Evolutionary conservation across 2,329 filamentous ascomycete genomes (phyloP).

Genomic region (Intubia oerlemansii): DNA sequence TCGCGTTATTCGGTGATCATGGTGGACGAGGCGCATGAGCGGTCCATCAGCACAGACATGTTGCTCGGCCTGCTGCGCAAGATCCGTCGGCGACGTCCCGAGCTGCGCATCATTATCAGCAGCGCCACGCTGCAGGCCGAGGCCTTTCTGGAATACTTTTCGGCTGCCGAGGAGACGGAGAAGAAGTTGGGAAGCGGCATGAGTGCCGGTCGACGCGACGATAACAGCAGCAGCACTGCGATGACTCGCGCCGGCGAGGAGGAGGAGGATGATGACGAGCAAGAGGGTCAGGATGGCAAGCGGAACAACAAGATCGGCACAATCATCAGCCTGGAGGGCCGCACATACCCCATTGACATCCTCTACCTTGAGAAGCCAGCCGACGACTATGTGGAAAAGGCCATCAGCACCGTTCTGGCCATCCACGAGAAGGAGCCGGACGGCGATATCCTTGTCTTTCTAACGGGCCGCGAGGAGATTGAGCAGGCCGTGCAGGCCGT

Average conservation of each 20-base stretch:
- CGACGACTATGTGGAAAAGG: constrained; percentile 71
- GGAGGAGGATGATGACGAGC: constrained; percentile 4
- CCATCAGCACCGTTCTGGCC: constrained; percentile 65
- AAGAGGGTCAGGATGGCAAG: no score
- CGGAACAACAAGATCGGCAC: constrained; percentile 18
- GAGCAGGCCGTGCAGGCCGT: constrained; percentile 63
- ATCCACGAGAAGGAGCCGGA: constrained; percentile 64
- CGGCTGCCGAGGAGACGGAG: constrained; percentile 16
- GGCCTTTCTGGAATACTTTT: constrained; percentile 65
- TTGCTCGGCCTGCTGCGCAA: constrained; percentile 82
- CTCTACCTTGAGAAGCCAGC: constrained; percentile 59
- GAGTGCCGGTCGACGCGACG: no score
- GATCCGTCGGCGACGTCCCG: constrained; percentile 56
- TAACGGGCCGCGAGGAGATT: constrained; percentile 88
- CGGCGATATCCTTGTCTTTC: constrained; percentile 77
- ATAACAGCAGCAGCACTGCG: constrained; percentile 7
- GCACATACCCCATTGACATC: constrained; percentile 73
- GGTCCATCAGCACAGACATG: constrained; percentile 81
- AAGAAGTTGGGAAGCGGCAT: no score
- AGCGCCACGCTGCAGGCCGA: constrained; percentile 87
- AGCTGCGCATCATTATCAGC: constrained; percentile 74
- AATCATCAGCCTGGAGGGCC: constrained; percentile 72
- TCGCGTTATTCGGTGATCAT: constrained; percentile 90
- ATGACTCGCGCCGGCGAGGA: constrained; percentile 2
- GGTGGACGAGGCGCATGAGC: constrained; percentile 92